Conservation (phyloP, 345 rosid species). For the Brassica carinata region DNA sequence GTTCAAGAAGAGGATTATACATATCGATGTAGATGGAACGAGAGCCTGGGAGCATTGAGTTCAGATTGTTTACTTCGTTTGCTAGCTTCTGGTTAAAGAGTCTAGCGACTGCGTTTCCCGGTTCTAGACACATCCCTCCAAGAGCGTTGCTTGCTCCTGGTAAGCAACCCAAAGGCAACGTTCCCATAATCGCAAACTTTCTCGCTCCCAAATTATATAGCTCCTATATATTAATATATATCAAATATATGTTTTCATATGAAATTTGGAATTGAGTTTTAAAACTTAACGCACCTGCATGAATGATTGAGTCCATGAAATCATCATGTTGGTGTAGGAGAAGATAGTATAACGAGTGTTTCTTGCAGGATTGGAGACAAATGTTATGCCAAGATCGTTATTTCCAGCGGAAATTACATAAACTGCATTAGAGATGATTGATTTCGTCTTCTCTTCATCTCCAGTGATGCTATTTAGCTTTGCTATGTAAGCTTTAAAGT, state of each 20-base stretch:
- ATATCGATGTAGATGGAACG: slow-evolving; percentile 21
- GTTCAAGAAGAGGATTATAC: slow-evolving; percentile 20
- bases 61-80: slow-evolving; percentile 14
- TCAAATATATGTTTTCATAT: background rate
- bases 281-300: slow-evolving; percentile 37
- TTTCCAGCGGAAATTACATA: slow-evolving; percentile 51
- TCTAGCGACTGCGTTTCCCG: slow-evolving; percentile 12
- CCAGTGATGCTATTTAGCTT: slow-evolving; percentile 47
- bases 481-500: slow-evolving; percentile 53
- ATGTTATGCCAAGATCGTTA: slow-evolving; percentile 62
- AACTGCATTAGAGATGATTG: slow-evolving; percentile 45
- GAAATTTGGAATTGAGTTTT: background rate
- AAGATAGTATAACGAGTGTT: slow-evolving; percentile 38
- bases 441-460: slow-evolving; percentile 45
- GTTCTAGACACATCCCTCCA: slow-evolving; percentile 19
- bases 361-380: slow-evolving; percentile 37
- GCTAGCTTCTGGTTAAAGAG: slow-evolving; percentile 27
- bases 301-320: slow-evolving; percentile 44
- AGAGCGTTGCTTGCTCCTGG: slow-evolving; percentile 19
- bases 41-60: slow-evolving; percentile 28
- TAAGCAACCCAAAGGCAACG: slow-evolving; percentile 36
- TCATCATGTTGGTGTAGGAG: slow-evolving; percentile 50
- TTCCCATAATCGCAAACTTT: slow-evolving; percentile 33
- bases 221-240: slow-evolving; percentile 21
- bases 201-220: slow-evolving; percentile 33